Base-by-base conservation (phyloP, 2,329 filamentous ascomycete species). In the Phaeosphaeria sp. region DNA sequence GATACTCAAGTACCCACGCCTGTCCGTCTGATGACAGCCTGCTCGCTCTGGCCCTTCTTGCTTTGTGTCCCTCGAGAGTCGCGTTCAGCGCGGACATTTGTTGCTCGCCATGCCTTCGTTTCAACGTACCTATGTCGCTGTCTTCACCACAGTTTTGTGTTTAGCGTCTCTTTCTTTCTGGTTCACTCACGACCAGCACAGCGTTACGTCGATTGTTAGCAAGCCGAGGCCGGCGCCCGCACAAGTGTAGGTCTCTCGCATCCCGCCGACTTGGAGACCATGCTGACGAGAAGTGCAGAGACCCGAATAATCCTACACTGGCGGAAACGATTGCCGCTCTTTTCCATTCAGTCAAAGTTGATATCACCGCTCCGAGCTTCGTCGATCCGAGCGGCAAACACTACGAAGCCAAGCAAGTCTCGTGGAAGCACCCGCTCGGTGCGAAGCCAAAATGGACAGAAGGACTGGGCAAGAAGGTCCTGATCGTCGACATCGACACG, bases 401-500 rank as follows among this genome's bases (percentile, higher is more conserved):
- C 11, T 36, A 36, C 11, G 30, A 36, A 13, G 11, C 5, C 11
- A 36, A 36, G 11, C 30, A 36, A 13, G 30, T 36, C 6, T 36
- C 30, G 30, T 36, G 30, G 30, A 36, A 36, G 30, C 30, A 36
- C 15, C 30, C 30, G 42, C 21, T 44, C 6, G 13, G 27, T 8
- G 25, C 46, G 15, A 33, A 49, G 13, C 13, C 30, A 21, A 39
- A 39, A 39, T 49, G 47, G 47, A 49, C 30, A 9, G 36, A 49
- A 21, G 30, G 30, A 6, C 21, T 49, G 7, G 47, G 47, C 47
- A 49, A 49, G 15, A 49, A 39, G 30, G 17, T 53, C 24, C 40
- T 53, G 13, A 48, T 53, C 3, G 51, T 53, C 18, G 51, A 55
- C 36, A 55, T 74, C 42, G 73, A 75, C 51, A 74, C 71, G 7